Base-by-base conservation (phyloP, 805 yeast species). In the Starmerella bombicola region DNA sequence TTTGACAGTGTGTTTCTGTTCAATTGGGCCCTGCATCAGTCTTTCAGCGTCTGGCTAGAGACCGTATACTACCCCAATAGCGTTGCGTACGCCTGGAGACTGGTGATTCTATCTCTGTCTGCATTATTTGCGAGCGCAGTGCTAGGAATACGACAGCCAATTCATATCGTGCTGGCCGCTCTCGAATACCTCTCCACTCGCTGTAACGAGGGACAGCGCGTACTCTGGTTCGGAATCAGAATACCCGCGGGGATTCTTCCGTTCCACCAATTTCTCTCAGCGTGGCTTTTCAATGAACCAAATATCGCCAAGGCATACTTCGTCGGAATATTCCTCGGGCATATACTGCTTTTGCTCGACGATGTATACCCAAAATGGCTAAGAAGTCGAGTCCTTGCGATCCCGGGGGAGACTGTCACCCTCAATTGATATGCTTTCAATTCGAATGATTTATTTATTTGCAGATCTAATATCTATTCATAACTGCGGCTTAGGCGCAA, bases 111-210 rank as follows among this genome's bases (percentile, higher is more conserved):
- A 15, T 38, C 69, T 13, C 35, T 57, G 12, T 36, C 65, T 16
- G 48, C 63, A 15, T 46, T 60, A 19, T 26, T 50, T 3, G 40
- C 57, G 13, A 46, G 67, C n/a, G 61, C 40, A 51, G 64, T n/a
- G 45, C 54, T 9, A 49, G 50, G 28, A 36, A 54, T 9, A 50
- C 31, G 38, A 13, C 18, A 15, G 15, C 54, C 25, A 54, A 60
- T 20, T 36, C 65, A 61, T 2, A 53, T 62, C 16, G 55, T 74
- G 21, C 40, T 60, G 5, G 47, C 53, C 25, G 53, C 61, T 5
- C 45, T 73, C 32, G 51, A 65, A 7, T 73, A 68, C 47, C 55
- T 73, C 22, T 65, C 73, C 67, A 62, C 74, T 3, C 59, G 73
- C 22, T 62, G 66, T 16, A 24, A 40, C 18, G 62, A 65, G 42